Conservation (phyloP, 495 filamentous ascomycete genomes). For the Penicillium paxilli region DNA sequence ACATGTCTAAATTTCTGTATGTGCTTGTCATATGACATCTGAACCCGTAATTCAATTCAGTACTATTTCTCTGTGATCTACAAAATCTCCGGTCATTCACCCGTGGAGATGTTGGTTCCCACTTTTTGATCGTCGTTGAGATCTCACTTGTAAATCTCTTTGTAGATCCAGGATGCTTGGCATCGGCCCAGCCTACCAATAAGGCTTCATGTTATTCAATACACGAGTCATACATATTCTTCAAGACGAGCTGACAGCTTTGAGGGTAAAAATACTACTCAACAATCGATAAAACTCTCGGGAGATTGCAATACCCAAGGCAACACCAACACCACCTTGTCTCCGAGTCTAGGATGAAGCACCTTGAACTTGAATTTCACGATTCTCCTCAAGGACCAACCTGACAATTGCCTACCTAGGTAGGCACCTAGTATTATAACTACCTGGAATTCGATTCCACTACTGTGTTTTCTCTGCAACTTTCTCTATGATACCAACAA, state of each 20-base stretch:
- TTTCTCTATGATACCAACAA: neutral
- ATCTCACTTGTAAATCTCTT: neutral
- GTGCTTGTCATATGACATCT: neutral
- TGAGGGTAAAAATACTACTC: too few relatives aligned
- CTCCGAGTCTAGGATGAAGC: too few relatives aligned
- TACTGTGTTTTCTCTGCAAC: neutral
- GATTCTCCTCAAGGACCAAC: too few relatives aligned
- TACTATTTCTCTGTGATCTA: neutral
- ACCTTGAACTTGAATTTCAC: too few relatives aligned
- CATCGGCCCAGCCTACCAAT: neutral
- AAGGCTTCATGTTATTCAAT: neutral
- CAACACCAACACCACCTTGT: too few relatives aligned
- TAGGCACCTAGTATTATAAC: too few relatives aligned
- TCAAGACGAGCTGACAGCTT: neutral
- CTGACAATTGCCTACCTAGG: too few relatives aligned
- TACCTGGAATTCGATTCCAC: neutral
- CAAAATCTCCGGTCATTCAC: neutral
- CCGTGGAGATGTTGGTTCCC: neutral
- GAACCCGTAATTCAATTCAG: too few relatives aligned
- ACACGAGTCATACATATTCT: neutral
- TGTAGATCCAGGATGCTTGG: constrained; percentile 1
- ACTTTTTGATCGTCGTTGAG: neutral
- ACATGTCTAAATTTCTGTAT: neutral
- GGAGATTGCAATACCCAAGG: too few relatives aligned
- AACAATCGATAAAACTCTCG: too few relatives aligned